These are phyloP conservation scores for Yamagishiella unicocca DNA, from an alignment of 139 green algal species.

Conservation along the genomic window DNA sequence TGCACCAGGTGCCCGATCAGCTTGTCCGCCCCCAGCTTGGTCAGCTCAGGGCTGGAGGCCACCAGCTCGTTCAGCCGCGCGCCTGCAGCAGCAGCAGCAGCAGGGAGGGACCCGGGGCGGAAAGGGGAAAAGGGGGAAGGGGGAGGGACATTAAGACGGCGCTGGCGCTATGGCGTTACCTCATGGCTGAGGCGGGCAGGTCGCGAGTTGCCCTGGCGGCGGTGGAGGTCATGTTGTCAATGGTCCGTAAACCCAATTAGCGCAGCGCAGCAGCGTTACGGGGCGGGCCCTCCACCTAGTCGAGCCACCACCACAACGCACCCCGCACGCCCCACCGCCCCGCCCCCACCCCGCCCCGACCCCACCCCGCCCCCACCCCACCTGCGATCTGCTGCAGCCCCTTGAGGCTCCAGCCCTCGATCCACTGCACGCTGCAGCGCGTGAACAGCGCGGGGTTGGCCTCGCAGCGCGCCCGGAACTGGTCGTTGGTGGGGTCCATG, in stretches of 20 bases:
- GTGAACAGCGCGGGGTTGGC: slow-evolving; percentile 83
- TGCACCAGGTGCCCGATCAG: slow-evolving; percentile 56
- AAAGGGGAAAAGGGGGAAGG: background rate
- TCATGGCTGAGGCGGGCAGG: too few species aligned
- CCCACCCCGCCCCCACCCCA: background rate
- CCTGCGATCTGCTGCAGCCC: slow-evolving; percentile 53
- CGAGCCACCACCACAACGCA: too few species aligned
- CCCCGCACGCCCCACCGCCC: too few species aligned
- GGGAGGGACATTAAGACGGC: background rate
- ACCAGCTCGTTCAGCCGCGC: slow-evolving; percentile 54
- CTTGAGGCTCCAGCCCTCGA: slow-evolving; percentile 69
- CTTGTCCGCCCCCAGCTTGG: slow-evolving; percentile 34
- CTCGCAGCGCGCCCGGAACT: slow-evolving; percentile 67
- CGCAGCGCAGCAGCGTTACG: too few species aligned
- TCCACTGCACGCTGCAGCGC: slow-evolving; percentile 75
- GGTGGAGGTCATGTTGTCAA: too few species aligned
- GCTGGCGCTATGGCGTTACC: too few species aligned
- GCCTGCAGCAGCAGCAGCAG: too few species aligned
- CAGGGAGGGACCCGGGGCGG: too few species aligned
- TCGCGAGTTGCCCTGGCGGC: too few species aligned
- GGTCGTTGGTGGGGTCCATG: slow-evolving; percentile 79
- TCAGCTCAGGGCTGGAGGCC: slow-evolving; percentile 23
- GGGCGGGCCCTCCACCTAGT: too few species aligned
- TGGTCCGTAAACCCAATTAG: too few species aligned
- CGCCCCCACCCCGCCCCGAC: too few species aligned